Base-by-base conservation (phyloP, 495 filamentous ascomycete genomes). In the Penicillium diatomitis region DNA sequence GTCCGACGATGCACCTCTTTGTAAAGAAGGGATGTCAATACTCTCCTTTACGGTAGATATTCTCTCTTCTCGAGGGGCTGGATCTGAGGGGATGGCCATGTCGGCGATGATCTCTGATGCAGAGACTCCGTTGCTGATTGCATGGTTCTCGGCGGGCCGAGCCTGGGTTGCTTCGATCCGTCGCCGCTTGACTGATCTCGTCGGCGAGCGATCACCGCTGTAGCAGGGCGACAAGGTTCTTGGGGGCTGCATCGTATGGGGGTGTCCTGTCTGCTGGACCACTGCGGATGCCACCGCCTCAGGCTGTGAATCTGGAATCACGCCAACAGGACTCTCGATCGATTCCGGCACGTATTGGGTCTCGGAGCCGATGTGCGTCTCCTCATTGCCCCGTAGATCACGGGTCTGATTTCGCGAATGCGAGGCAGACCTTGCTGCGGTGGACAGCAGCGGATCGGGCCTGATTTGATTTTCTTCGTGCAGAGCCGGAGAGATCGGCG, bases 261-360 rank as follows among this genome's bases (percentile, higher is more conserved):
- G 20, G 20, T 20, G 0, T 20, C 20, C 20, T 20, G 20, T 20
- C 20, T 20, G 20, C 20, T 20, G 20, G 20, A 20, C 20, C 20
- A 20, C 28, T n/a, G 28, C 28, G n/a, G 8, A 34, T 45, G 9
- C 6, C 8, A 12, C 7, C 30, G 42, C 34, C n/a, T 57, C 54
- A 36, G 61, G 63, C 37, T 67, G 61, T n/a, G 72, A 66, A 52
- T 75, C 68, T 45, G 73, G 73, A 32, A 81, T 69, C 4, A 71
- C 66, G 48, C 71, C 78, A 11, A 74, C 57, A 32, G 70, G 65
- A 29, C 62, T 71, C 6, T 64, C 59, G 43, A 71, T 68, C 5
- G 71, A 74, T 44, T 72, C 65, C 0, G n/a, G 28, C 1, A 32
- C 36, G n/a, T 41, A 32, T 10, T 30, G 28, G 10, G 45, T 40